Conservation (phyloP, 192 early-diverging fungal species). For the Coemansia sp. region DNA sequence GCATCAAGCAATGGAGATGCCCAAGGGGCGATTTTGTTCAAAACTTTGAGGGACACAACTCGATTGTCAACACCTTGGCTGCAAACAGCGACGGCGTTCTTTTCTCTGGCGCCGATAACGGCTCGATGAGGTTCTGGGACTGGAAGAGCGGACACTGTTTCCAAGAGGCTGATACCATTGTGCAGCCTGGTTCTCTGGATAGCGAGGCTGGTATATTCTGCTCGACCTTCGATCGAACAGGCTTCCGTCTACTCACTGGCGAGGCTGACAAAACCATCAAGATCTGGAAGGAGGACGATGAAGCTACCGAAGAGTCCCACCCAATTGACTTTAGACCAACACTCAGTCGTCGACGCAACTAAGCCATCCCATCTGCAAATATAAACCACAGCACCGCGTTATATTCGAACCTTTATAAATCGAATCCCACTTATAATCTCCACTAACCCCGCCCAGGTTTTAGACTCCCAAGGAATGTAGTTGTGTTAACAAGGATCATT, state of each 20-base stretch:
- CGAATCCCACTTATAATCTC: too few species aligned
- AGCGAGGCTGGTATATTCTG: slow-evolving; percentile 95
- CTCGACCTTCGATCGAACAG: slow-evolving; percentile 93
- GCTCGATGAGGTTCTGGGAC: slow-evolving; percentile 96
- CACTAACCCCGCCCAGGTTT: too few species aligned
- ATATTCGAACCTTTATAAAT: too few species aligned
- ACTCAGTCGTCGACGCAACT: slow-evolving; percentile 30
- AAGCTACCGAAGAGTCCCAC: slow-evolving; percentile 53
- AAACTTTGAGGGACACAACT: slow-evolving; percentile 82
- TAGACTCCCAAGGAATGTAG: too few species aligned
- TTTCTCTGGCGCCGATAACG: slow-evolving; percentile 96
- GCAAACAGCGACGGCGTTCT: slow-evolving; percentile 92
- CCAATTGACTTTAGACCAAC: slow-evolving; percentile 48
- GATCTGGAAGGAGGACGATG: slow-evolving; percentile 57
- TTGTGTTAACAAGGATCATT: too few species aligned
- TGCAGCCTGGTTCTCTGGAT: slow-evolving; percentile 94
- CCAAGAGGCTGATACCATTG: slow-evolving; percentile 82
- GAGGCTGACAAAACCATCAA: slow-evolving; percentile 99
- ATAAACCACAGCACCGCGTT: too few species aligned
- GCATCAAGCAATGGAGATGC: slow-evolving; percentile 97
- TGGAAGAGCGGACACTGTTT: slow-evolving; percentile 96
- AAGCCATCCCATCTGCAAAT: too few species aligned
- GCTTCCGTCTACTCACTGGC: slow-evolving; percentile 92
- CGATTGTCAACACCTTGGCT: slow-evolving; percentile 89
- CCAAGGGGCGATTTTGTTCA: slow-evolving; percentile 94